phyloP scores from a whole-genome alignment of 768 basidiomycete genomes.

The Naematelia aurantialba region DNA sequence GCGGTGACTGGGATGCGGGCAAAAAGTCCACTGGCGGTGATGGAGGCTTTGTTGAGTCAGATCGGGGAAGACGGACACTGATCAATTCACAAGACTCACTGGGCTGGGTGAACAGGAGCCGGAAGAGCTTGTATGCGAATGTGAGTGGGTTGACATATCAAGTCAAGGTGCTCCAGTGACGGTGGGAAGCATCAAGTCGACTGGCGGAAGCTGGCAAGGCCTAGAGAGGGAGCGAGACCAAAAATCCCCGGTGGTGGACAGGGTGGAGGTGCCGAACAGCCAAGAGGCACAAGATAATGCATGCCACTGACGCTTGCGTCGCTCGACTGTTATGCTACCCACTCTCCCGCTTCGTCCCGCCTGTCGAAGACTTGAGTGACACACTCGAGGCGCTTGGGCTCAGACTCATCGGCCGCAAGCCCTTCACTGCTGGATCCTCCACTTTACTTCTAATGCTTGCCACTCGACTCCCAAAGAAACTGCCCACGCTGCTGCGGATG shows the following conservation, averaged over 20 bases:
- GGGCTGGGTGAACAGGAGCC: background rate
- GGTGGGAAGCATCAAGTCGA: no score
- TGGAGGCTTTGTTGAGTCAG: no score
- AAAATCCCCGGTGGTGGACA: no score
- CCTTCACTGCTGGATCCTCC: slow-evolving; percentile 11
- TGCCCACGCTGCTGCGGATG: slow-evolving; percentile 44
- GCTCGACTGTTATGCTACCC: background rate
- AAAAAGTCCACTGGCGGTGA: no score
- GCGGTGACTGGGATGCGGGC: background rate
- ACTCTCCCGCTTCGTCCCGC: background rate
- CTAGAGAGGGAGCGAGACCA: no score
- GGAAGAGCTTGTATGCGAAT: background rate
- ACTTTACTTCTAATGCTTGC: slow-evolving; percentile 25
- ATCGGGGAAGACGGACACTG: no score
- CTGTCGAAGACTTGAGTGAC: background rate
- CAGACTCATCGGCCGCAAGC: slow-evolving; percentile 41
- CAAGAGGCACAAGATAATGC: background rate
- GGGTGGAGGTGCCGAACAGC: no score
- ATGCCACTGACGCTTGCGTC: background rate
- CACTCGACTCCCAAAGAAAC: slow-evolving; percentile 43
- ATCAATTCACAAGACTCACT: no score
- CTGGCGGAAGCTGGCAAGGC: no score
- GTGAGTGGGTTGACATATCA: no score
- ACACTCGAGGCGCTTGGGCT: slow-evolving; percentile 1
- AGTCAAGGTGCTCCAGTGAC: no score